These are phyloP conservation scores for Entophlyctis luteolus DNA, from an alignment of 192 early-diverging fungal genomes.

Conservation along the genomic window DNA sequence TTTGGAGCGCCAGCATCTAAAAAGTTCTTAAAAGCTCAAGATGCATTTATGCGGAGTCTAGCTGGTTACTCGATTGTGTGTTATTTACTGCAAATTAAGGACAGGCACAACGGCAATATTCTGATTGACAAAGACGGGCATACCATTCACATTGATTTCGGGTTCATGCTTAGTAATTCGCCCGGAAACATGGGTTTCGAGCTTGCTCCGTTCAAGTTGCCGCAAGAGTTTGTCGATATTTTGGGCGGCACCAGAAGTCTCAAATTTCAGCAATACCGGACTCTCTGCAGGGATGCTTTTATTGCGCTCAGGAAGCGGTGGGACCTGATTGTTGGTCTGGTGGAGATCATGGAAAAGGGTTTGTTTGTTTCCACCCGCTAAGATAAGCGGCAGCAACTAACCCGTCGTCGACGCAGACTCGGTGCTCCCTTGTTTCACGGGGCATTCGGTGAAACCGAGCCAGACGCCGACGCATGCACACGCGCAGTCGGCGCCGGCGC, in stretches of 20 bases:
- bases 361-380: no score
- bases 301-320: slow-evolving; percentile 82
- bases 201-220: slow-evolving; percentile 94
- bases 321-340: slow-evolving; percentile 81
- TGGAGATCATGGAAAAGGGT: slow-evolving; percentile 95
- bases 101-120: slow-evolving; percentile 97
- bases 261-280: slow-evolving; percentile 85
- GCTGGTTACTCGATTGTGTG: slow-evolving; percentile 90
- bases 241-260: slow-evolving; percentile 81
- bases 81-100: slow-evolving; percentile 91
- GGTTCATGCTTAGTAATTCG: slow-evolving; percentile 97
- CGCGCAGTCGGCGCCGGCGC: no score
- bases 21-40: slow-evolving; percentile 79
- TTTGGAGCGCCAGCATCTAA: slow-evolving; percentile 82
- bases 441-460: slow-evolving; percentile 48
- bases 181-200: slow-evolving; percentile 97
- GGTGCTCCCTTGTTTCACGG: slow-evolving; percentile 54
- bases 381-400: no score
- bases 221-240: slow-evolving; percentile 96
- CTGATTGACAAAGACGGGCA: slow-evolving; percentile 73
- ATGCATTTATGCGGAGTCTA: slow-evolving; percentile 90
- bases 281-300: slow-evolving; percentile 79
- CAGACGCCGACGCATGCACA: no score
- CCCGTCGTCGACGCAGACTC: slow-evolving; percentile 36
- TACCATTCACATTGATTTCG: slow-evolving; percentile 90